Base-by-base conservation (phyloP, 2,329 filamentous ascomycete species). In the Ophiocordyceps sinensis region DNA sequence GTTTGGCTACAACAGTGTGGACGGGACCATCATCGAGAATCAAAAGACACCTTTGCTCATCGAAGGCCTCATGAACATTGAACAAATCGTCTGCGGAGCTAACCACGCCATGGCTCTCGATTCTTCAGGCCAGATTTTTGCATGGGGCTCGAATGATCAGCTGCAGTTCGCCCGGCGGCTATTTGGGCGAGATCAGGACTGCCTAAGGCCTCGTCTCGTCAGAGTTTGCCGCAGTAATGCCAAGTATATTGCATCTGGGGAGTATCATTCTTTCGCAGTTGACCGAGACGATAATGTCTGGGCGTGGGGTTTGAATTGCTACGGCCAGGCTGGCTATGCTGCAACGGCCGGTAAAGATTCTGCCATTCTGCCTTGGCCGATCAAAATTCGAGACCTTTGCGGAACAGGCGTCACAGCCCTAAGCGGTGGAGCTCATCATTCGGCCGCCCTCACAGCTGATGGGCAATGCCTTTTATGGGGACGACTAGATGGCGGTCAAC, bases 221-320 rank as follows among this genome's bases (percentile, higher is more conserved):
- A 44, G 43, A 29, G 40, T 50, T 6, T 48, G 48, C 43, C 81
- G 79, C 75, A 45, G 82, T 51, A 82, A 81, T 39, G 71, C 86
- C 38, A 72, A 74, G 51, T 73, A 77, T 45, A 72, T 79, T 26
- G 79, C 58, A n/a, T 65, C 59, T 45, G 84, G 84, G 26, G 72
- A 76, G 31, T 85, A 85, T 59, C 82, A 89, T 62, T 79, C 73
- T 46, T 86, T 89, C 48, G 82, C 81, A 14, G 67, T 89, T 39
- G 75, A 79, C 56, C 67, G 70, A 34, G 71, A 73, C 23, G 80
- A 76, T 36, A 70, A 75, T 36, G 77, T 87, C 32, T 87, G 75
- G 60, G 71, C 74, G 1, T 89, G 84, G 83, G 84, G 85, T n/a
- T 64, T 85, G 29, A 89, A 91, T 65, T 82, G 79, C 58, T 88